Evolutionary conservation across 2,329 filamentous ascomycete species (phyloP), one percentile per base, ranked within the genome.

Genomic region (Coniochaeta sp.): DNA sequence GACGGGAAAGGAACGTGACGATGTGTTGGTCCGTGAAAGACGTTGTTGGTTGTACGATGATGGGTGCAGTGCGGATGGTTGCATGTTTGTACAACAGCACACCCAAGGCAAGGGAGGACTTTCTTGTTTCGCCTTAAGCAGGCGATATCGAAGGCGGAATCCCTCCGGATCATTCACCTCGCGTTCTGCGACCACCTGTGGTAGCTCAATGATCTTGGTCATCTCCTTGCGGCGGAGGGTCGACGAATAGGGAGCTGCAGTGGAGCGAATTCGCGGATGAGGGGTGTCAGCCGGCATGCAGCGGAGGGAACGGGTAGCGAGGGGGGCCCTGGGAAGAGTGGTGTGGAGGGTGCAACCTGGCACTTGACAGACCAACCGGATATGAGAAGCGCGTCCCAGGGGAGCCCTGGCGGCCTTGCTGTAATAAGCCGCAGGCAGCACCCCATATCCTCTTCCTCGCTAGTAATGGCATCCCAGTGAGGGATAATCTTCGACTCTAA

Each of bases 161-260:
- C n/a, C n/a, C 18, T 42, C n/a, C 20, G 18, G 20, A 26, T 14
- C 8, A 20, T 26, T 13, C 20, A n/a, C n/a, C n/a, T n/a, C n/a
- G n/a, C n/a, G n/a, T n/a, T n/a, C n/a, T n/a, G 20, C 20, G 22
- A n/a, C 38, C 38, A 42, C 38, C 22, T 42, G 38, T 13, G 38
- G 38, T 13, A 14, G 20, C 26, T 22, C 38, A 26, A 42, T 42
- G 14, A 18, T 31, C 14, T 3, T 48, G 24, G 16, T 48, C 45
- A 48, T 48, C 45, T 48, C 45, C n/a, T 28, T 28, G 26, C 28
- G 45, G 45, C 45, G 30, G 18, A 20, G 3, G n/a, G 18, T 7
- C 12, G 26, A 31, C 45, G 45, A 48, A 48, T 48, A 22, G 28
- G 45, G 28, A 48, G 45, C 45, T 20, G 14, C 45, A 48, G 24